phyloP scores from a whole-genome alignment of 164 flowering plant genomes.

The Annona cherimola region DNA sequence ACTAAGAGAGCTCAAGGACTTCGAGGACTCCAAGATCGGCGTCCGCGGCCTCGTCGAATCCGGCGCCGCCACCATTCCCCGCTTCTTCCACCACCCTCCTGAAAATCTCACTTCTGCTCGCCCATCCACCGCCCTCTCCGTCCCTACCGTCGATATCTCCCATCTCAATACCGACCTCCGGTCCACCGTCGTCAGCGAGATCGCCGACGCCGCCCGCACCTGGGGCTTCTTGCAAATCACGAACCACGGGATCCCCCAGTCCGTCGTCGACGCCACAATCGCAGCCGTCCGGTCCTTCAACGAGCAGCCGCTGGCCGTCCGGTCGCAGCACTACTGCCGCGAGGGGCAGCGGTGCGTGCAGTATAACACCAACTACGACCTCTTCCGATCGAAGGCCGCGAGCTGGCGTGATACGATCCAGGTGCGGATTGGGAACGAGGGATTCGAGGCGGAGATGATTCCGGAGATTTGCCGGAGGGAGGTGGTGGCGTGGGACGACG shows the following conservation, averaged over 20 bases:
- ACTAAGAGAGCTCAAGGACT: conserved; percentile 35
- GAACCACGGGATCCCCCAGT: conserved; percentile 20
- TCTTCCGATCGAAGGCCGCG: conserved; percentile 24
- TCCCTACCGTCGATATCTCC: conserved; percentile 15
- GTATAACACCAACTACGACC: conserved; percentile 17
- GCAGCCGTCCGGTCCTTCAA: conserved; percentile 4
- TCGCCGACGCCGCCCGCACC: conserved; percentile 14
- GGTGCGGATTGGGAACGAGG: conserved; percentile 11
- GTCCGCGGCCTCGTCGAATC: conserved; percentile 65
- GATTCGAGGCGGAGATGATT: neutral
- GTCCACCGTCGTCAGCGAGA: conserved; percentile 9
- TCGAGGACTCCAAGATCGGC: conserved; percentile 61
- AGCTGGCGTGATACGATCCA: conserved; percentile 25
- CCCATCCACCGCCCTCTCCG: no score
- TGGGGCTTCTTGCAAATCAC: conserved; percentile 29
- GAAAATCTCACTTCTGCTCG: conserved; percentile 18
- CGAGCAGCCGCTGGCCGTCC: conserved; percentile 4
- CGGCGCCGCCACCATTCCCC: conserved; percentile 52
- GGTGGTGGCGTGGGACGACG: conserved; percentile 37
- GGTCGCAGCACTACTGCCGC: conserved; percentile 9
- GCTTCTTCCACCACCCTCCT: conserved; percentile 50
- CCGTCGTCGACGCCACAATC: conserved; percentile 11
- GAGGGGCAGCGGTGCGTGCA: neutral
- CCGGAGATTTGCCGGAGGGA: conserved; percentile 26
- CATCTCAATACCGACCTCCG: conserved; percentile 14